phyloP scores from a whole-genome alignment of 202 grass and related monocot species.

The Musa balbisiana region DNA sequence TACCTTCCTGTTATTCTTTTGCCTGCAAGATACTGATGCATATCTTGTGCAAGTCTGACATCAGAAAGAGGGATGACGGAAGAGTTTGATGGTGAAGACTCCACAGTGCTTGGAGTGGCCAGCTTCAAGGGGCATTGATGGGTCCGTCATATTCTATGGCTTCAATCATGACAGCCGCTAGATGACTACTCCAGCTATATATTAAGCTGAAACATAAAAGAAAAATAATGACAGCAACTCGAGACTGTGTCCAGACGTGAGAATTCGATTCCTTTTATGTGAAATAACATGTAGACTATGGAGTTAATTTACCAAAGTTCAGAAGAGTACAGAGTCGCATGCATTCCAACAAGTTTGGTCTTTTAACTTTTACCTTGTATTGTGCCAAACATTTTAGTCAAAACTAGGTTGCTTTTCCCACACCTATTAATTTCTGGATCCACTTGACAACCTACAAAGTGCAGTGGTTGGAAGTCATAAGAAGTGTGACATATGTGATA shows the following conservation, averaged over 20 bases:
- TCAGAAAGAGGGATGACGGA: not conserved
- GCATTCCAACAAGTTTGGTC: no score
- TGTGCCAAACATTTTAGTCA: not conserved
- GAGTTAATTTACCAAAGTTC: no score
- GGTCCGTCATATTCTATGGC: no score
- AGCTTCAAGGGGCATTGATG: not conserved
- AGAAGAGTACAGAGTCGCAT: no score
- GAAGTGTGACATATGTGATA: not conserved
- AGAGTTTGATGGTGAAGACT: no score
- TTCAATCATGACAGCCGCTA: no score
- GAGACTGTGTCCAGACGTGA: no score
- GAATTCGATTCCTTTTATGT: no score
- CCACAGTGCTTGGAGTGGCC: not conserved
- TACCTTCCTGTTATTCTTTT: not conserved
- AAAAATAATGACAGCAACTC: no score
- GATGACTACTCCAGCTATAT: no score
- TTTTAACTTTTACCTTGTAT: not conserved
- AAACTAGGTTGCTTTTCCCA: slow-evolving; percentile 1
- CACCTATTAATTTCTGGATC: not conserved
- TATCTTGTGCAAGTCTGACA: not conserved
- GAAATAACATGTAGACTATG: no score
- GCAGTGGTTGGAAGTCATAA: not conserved
- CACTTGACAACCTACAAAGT: not conserved
- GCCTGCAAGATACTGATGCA: not conserved
- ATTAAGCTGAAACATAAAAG: no score